Evolutionary conservation across 1,284 basidiomycete species (phyloP).

Genomic region (Malassezia japonica): DNA sequence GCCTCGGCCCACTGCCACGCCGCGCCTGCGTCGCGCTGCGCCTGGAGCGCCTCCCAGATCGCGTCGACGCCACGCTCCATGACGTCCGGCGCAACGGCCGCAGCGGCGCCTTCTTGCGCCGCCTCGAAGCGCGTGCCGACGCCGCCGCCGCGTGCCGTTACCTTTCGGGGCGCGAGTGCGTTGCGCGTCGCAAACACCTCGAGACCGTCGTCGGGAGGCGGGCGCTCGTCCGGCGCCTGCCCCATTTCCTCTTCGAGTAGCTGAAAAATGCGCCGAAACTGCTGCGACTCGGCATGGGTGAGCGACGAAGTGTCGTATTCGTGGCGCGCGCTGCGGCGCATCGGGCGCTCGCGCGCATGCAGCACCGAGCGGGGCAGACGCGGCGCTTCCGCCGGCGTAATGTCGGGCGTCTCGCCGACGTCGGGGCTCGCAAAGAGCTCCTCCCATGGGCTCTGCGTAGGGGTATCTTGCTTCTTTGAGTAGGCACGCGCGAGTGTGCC

Average conservation of each 20-base stretch:
- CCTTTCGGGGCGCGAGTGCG: not conserved
- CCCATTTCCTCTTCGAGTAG: slow-evolving; percentile 12
- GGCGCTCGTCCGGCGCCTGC: no score
- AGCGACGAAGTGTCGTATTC: slow-evolving; percentile 4
- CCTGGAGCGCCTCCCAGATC: slow-evolving; percentile 12
- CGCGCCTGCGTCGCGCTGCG: not conserved
- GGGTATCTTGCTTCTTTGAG: not conserved
- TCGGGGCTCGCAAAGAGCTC: slow-evolving; percentile 11
- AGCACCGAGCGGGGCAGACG: slow-evolving; percentile 8
- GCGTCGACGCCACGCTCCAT: slow-evolving; percentile 13
- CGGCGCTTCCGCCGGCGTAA: not conserved
- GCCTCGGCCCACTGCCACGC: slow-evolving; percentile 13
- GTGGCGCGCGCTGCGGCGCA: not conserved
- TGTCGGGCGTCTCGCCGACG: not conserved
- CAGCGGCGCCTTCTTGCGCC: slow-evolving; percentile 9
- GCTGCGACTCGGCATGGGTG: slow-evolving; percentile 8
- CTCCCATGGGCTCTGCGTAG: slow-evolving; percentile 5
- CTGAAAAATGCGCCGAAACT: slow-evolving; percentile 17
- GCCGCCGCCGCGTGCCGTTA: slow-evolving; percentile 12
- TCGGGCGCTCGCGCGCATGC: slow-evolving; percentile 9
- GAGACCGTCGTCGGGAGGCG: not conserved
- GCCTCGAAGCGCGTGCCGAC: slow-evolving; percentile 15
- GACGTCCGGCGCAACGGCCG: slow-evolving; percentile 3
- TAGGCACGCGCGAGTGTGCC: not conserved
- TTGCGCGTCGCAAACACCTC: slow-evolving; percentile 13